phyloP scores from a whole-genome alignment of 2,329 filamentous ascomycete genomes.

The Fusarium protoensiforme region DNA sequence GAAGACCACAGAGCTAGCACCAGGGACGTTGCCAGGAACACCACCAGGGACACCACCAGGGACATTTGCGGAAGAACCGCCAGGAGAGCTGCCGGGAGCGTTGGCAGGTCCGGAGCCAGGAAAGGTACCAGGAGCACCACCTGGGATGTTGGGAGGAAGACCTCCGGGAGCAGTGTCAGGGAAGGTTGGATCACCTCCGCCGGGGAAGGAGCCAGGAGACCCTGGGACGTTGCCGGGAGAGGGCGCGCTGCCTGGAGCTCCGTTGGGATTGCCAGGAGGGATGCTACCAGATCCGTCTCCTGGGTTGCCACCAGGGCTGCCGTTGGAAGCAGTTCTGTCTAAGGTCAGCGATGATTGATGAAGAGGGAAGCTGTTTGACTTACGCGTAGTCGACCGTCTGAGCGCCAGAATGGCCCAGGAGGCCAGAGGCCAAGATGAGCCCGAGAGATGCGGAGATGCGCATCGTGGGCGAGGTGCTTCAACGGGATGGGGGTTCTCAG shows the following conservation, averaged over 20 bases:
- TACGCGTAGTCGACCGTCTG: constrained; percentile 49
- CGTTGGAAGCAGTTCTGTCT: constrained; percentile 20
- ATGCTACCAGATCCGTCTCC: constrained; percentile 18
- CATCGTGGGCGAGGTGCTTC: constrained; percentile 48
- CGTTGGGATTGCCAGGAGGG: constrained; percentile 25
- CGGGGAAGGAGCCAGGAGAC: constrained; percentile 30
- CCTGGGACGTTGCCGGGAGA: constrained; percentile 23
- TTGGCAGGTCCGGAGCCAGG: constrained; percentile 9
- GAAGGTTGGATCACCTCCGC: constrained; percentile 9
- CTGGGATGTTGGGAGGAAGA: constrained; percentile 18
- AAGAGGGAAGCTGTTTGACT: constrained; percentile 19
- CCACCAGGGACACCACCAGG: constrained; percentile 10
- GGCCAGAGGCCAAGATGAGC: constrained; percentile 49
- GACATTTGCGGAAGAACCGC: constrained; percentile 8
- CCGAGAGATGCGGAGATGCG: constrained; percentile 50
- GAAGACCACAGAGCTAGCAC: background rate
- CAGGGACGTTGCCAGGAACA: background rate
- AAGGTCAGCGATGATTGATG: constrained; percentile 17
- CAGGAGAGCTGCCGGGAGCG: constrained; percentile 11
- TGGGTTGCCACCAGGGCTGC: constrained; percentile 13
- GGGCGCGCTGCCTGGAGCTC: constrained; percentile 18
- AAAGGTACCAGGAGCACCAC: constrained; percentile 15
- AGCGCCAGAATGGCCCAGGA: constrained; percentile 47
- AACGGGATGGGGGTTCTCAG: background rate
- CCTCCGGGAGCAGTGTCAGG: constrained; percentile 19